Percentiles rank a stretch among this genome's conserved stretches.
phyloP scores from a whole-genome alignment of 352 stramenopile genomes.

The Peronosclerospora sorghi region DNA sequence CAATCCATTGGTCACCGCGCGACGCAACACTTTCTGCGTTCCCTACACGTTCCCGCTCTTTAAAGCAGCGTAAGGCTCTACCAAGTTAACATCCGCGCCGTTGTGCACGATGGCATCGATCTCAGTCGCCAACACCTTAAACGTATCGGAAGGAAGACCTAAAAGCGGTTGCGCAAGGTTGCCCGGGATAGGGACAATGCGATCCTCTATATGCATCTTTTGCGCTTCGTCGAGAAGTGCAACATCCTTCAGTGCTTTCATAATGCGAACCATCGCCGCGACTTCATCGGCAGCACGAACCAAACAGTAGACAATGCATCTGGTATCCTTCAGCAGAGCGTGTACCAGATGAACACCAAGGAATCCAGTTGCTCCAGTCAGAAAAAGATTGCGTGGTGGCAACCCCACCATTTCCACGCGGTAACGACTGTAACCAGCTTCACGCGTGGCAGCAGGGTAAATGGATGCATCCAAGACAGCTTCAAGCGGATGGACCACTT shows the following conservation, averaged over 20 bases:
- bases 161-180: constrained; percentile 78
- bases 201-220: constrained; percentile 56
- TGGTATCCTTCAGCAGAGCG: constrained; percentile 59
- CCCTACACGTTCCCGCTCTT: constrained; percentile 85
- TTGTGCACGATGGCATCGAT: constrained; percentile 88
- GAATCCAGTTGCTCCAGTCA: constrained; percentile 89
- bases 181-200: constrained; percentile 50
- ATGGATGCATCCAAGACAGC: constrained; percentile 55
- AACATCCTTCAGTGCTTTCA: constrained; percentile 44
- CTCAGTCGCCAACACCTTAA: constrained; percentile 81
- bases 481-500: constrained; percentile 54
- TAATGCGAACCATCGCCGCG: constrained; percentile 39
- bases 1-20: constrained; percentile 71
- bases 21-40: constrained; percentile 82
- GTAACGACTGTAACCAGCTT: constrained; percentile 68
- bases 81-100: constrained; percentile 87
- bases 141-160: constrained; percentile 66
- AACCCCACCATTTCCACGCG: constrained; percentile 64
- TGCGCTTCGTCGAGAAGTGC: constrained; percentile 36
- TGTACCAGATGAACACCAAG: constrained; percentile 81
- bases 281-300: constrained; percentile 51
- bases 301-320: constrained; percentile 74
- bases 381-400: constrained; percentile 67
- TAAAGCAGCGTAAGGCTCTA: constrained; percentile 82
- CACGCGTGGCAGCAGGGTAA: constrained; percentile 59